phyloP scores from a whole-genome alignment of 257 asterid genomes.

The Ajuga chamaepitys region DNA sequence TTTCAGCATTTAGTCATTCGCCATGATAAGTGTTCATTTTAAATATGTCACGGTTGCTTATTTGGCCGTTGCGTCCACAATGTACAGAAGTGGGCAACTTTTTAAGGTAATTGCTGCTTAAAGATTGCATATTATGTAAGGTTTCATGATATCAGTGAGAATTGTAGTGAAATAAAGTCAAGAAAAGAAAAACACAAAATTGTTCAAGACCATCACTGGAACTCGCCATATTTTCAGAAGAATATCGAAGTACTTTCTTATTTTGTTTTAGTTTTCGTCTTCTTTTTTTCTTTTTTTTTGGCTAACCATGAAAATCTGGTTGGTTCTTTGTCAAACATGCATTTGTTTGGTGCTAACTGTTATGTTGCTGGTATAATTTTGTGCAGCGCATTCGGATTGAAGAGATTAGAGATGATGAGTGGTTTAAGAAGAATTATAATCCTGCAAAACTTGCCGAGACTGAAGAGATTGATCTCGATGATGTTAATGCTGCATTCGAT shows the following conservation, averaged over 20 bases:
- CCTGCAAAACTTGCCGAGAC: slow-evolving; percentile 67
- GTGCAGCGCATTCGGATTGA: slow-evolving; percentile 85
- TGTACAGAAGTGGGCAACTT: neutral
- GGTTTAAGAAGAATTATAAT: slow-evolving; percentile 74
- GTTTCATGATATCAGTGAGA: neutral
- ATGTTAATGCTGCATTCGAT: slow-evolving; percentile 94
- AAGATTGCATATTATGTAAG: neutral
- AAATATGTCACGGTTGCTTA: neutral
- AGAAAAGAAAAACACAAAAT: neutral
- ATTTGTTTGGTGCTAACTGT: slow-evolving; percentile 10
- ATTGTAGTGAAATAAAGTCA: neutral
- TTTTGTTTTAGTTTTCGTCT: too few relatives aligned
- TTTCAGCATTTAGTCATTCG: neutral
- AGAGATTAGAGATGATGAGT: slow-evolving; percentile 83
- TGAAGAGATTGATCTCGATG: slow-evolving; percentile 92
- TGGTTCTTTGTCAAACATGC: neutral
- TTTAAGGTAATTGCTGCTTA: slow-evolving; percentile 1
- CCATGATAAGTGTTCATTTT: neutral
- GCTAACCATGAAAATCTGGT: neutral
- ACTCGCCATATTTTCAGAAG: neutral
- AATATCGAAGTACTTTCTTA: too few relatives aligned
- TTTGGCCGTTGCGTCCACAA: neutral
- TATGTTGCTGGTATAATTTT: slow-evolving; percentile 9
- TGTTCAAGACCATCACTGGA: neutral
- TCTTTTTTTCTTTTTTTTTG: neutral